Conservation (phyloP, 2,329 filamentous ascomycete genomes). For the Endoconidiophora polonica region DNA sequence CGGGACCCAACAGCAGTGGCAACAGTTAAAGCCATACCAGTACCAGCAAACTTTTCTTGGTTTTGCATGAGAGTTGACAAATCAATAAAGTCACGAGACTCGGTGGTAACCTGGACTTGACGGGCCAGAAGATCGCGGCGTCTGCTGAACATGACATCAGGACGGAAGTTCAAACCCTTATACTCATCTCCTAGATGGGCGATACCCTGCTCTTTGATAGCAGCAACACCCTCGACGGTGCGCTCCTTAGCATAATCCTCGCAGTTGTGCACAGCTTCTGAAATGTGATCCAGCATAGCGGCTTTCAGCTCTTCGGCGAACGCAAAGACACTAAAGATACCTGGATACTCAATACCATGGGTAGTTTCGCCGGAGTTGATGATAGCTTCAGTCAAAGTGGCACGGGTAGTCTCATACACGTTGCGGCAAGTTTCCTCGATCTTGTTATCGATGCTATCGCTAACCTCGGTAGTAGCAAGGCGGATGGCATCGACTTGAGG, state of each 20-base stretch:
- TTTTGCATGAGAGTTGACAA: conserved; percentile 64
- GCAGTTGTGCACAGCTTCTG: conserved; percentile 58
- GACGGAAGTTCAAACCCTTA: conserved; percentile 68
- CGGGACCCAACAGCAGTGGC: conserved; percentile 71
- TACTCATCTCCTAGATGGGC: conserved; percentile 80
- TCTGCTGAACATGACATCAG: conserved; percentile 86
- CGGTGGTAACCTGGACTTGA: conserved; percentile 73
- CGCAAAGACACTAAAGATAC: conserved; percentile 67
- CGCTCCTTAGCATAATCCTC: conserved; percentile 71
- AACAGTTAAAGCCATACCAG: conserved; percentile 85
- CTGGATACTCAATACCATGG: conserved; percentile 73
- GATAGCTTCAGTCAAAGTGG: conserved; percentile 60
- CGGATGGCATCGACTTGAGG: conserved; percentile 72
- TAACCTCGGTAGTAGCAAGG: conserved; percentile 62
- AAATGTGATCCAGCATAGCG: conserved; percentile 80
- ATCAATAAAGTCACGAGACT: conserved; percentile 89
- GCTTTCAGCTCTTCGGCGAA: conserved; percentile 88
- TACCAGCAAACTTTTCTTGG: conserved; percentile 89
- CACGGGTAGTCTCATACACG: conserved; percentile 70
- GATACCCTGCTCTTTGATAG: conserved; percentile 77
- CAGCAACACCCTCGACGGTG: conserved; percentile 65
- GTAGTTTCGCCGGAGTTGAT: conserved; percentile 57
- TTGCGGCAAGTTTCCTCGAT: conserved; percentile 76
- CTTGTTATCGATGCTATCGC: conserved; percentile 61
- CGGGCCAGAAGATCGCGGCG: conserved; percentile 66